Conservation (phyloP, 2,329 filamentous ascomycete species). For the Alternaria metachromatica region DNA sequence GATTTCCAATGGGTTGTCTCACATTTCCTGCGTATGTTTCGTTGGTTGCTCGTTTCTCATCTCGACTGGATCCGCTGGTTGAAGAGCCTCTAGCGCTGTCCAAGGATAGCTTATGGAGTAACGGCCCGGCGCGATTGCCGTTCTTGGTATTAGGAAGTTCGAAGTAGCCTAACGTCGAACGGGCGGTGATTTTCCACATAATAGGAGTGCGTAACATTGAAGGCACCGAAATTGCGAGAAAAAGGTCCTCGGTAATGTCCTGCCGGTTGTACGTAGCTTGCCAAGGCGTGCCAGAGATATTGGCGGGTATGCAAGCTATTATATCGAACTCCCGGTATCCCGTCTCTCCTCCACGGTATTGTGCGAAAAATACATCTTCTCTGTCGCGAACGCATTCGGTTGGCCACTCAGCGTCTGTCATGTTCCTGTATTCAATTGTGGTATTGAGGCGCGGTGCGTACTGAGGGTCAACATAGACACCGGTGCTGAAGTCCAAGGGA, state of each 20-base stretch:
- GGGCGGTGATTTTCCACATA: neutral
- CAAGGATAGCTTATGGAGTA: neutral
- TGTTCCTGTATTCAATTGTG: neutral
- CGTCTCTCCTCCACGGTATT: neutral
- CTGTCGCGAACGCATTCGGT: neutral
- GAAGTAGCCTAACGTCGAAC: slow-evolving; percentile 1
- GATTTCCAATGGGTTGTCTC: neutral
- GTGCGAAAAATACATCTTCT: neutral
- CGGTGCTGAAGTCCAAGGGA: neutral
- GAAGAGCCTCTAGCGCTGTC: neutral
- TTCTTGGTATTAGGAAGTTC: neutral
- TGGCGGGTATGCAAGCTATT: neutral
- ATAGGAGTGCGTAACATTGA: neutral
- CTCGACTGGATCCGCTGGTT: neutral
- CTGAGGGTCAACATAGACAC: neutral
- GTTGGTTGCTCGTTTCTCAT: neutral
- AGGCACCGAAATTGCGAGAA: neutral
- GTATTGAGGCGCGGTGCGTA: slow-evolving; percentile 2
- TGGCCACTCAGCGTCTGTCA: neutral
- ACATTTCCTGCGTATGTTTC: neutral
- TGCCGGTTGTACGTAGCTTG: neutral
- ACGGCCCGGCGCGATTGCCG: neutral
- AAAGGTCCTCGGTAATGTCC: neutral
- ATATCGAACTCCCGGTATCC: neutral
- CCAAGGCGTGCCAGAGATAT: neutral